Conservation (phyloP, 2,329 filamentous ascomycete species). For the Cladosporium sp. region DNA sequence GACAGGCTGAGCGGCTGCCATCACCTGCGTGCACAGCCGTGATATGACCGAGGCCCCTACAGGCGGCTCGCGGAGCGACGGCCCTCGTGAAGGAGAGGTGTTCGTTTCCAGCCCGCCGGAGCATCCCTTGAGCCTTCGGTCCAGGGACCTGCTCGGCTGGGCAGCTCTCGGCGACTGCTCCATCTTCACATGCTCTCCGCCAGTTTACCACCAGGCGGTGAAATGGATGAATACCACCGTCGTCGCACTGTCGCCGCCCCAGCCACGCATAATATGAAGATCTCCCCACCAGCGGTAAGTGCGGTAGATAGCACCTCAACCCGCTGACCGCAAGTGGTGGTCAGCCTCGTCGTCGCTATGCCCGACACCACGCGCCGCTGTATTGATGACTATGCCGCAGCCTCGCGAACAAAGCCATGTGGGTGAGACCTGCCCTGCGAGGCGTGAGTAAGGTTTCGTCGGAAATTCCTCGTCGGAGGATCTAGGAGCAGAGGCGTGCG, state of each 20-base stretch:
- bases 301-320: background rate
- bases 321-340: constrained; percentile 5
- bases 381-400: background rate
- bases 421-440: background rate
- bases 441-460: background rate
- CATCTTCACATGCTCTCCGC: constrained; percentile 7
- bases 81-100: background rate
- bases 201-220: background rate
- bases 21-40: background rate
- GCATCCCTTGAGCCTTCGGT: background rate
- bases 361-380: background rate
- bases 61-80: background rate
- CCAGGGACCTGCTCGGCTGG: background rate
- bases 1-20: background rate
- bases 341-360: background rate
- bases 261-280: background rate
- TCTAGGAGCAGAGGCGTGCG: constrained; percentile 2
- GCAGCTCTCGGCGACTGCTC: background rate
- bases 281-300: background rate
- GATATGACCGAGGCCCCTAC: background rate
- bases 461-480: background rate
- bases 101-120: background rate
- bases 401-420: background rate
- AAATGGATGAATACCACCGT: background rate
- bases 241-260: background rate